Conservation (phyloP, 164 flowering plant genomes). For the Chimonanthus praecox region DNA sequence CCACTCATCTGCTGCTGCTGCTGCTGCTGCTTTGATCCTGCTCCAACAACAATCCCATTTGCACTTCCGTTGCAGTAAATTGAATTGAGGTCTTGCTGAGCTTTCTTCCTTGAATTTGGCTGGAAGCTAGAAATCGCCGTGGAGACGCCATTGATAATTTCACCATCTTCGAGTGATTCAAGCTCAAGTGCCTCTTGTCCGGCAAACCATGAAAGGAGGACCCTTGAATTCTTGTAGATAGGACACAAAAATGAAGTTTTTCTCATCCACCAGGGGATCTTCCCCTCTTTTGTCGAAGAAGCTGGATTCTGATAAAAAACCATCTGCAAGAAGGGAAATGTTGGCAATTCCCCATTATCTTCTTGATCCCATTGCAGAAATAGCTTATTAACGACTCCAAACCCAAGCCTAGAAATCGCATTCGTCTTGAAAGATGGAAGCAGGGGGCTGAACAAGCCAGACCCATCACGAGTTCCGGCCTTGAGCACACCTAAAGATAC, state of each 20-base stretch:
- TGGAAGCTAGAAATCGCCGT: constrained; percentile 45
- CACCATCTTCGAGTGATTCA: constrained; percentile 64
- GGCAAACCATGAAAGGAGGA: constrained; percentile 83
- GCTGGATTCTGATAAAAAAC: constrained; percentile 35
- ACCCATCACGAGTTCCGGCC: constrained; percentile 33
- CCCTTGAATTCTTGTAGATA: constrained; percentile 57
- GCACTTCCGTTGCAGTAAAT: not conserved
- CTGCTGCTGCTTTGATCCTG: not conserved
- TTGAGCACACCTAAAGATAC: constrained; percentile 91
- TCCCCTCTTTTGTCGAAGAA: constrained; percentile 24
- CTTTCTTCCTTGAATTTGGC: not conserved
- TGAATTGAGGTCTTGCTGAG: not conserved
- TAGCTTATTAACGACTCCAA: constrained; percentile 87
- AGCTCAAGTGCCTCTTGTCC: constrained; percentile 87
- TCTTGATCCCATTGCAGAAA: constrained; percentile 38
- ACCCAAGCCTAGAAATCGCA: constrained; percentile 79
- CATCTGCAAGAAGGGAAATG: constrained; percentile 68
- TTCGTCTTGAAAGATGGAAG: constrained; percentile 63
- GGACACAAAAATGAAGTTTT: constrained; percentile 68
- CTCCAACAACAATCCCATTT: not conserved
- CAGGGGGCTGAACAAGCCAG: constrained; percentile 67
- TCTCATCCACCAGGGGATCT: constrained; percentile 92
- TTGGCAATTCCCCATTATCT: constrained; percentile 5
- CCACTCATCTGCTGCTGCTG: not conserved
- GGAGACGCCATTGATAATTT: constrained; percentile 59